Percentiles rank a stretch among this genome's conserved stretches.
Evolutionary conservation across 2,329 filamentous ascomycete genomes (phyloP).

Genomic region (Alternaria solani): DNA sequence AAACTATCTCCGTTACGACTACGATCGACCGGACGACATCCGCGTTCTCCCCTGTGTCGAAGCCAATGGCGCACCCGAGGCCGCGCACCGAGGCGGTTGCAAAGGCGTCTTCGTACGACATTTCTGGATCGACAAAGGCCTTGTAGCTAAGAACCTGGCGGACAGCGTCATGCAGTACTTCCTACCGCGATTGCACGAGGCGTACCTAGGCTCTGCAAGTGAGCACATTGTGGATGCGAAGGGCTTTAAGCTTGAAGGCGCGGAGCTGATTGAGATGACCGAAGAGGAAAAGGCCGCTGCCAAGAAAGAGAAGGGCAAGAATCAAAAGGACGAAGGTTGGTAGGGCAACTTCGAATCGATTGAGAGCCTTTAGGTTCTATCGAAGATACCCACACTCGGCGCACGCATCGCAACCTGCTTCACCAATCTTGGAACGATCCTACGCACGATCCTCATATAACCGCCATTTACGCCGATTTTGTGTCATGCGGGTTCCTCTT

Average conservation of each 20-base stretch:
- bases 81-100: slow-evolving; percentile 44
- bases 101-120: slow-evolving; percentile 52
- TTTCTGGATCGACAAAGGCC: slow-evolving; percentile 49
- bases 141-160: slow-evolving; percentile 42
- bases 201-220: slow-evolving; percentile 38
- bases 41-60: slow-evolving; percentile 50
- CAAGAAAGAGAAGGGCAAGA: slow-evolving; percentile 34
- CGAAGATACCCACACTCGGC: background rate
- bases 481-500: background rate
- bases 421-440: background rate
- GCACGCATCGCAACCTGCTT: background rate
- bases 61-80: slow-evolving; percentile 50
- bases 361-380: background rate
- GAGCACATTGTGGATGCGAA: slow-evolving; percentile 48
- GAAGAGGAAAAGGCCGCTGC: slow-evolving; percentile 40
- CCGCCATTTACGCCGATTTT: background rate
- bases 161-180: slow-evolving; percentile 51
- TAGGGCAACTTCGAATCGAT: slow-evolving; percentile 17
- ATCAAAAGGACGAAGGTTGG: slow-evolving; percentile 49
- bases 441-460: background rate
- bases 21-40: slow-evolving; percentile 48
- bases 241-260: slow-evolving; percentile 44
- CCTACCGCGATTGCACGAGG: slow-evolving; percentile 43
- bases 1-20: slow-evolving; percentile 52
- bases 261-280: slow-evolving; percentile 44